These are phyloP conservation scores for Scheffersomyces amazonensis DNA, from an alignment of 805 yeast genomes.

Conservation along the genomic window DNA sequence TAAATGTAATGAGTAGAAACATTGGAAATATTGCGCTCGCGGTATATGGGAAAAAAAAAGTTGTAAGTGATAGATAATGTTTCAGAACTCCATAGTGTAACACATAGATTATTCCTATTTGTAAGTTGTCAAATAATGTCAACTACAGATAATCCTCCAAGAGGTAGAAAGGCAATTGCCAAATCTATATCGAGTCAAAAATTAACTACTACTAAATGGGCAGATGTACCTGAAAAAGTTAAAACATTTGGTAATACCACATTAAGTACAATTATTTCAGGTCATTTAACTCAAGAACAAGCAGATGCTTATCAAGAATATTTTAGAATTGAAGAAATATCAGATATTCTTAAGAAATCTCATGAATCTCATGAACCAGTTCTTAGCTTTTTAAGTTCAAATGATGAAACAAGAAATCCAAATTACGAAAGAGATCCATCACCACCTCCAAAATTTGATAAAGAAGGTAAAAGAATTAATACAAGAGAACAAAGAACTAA, in stretches of 20 bases:
- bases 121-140: too few relatives aligned
- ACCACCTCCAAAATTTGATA: conserved; percentile 91
- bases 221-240: conserved; percentile 27
- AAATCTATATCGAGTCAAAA: background rate
- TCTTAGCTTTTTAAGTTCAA: conserved; percentile 49
- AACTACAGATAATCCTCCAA: too few relatives aligned
- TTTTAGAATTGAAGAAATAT: conserved; percentile 78
- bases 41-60: too few relatives aligned
- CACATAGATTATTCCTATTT: too few relatives aligned
- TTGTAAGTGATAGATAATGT: too few relatives aligned
- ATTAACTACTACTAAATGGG: conserved; percentile 25
- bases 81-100: too few relatives aligned
- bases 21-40: too few relatives aligned
- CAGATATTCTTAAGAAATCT: conserved; percentile 47
- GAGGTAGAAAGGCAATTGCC: conserved; percentile 5
- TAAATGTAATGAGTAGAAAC: too few relatives aligned
- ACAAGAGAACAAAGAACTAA: conserved; percentile 71
- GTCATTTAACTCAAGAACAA: conserved; percentile 64
- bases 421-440: conserved; percentile 63
- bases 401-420: conserved; percentile 21
- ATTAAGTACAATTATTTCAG: conserved; percentile 36
- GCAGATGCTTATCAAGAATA: conserved; percentile 66
- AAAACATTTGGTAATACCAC: conserved; percentile 16
- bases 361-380: conserved; percentile 27
- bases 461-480: conserved; percentile 77